Base-by-base conservation (phyloP, 129 eudicot species). In the Saussurea involucrata region DNA sequence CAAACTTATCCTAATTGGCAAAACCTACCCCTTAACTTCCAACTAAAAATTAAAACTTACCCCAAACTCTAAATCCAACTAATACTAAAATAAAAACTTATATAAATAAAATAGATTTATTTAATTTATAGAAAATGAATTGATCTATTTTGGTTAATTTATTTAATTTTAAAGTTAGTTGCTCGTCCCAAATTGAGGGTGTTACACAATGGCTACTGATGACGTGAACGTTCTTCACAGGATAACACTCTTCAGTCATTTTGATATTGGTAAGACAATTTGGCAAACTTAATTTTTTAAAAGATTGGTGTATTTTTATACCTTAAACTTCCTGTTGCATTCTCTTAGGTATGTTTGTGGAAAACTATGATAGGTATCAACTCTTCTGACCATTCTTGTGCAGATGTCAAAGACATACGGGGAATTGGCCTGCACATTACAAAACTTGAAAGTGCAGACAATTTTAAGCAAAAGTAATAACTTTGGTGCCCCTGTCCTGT, bases 381-480 rank as follows among this genome's bases (percentile, higher is more conserved):
- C 44, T 68, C 20, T 80, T 37, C 42, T 82, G 66, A 24, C 63
- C 57, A 12, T 74, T 68, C 24, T 44, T 44, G 61, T 27, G 49
- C 71, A 93, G 98, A 94, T 87, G 97, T 89, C 53, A 83, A 83
- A 77, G 97, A 94, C 69, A 85, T 94, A 70, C 85, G 97, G 66
- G 98, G 98, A 71, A 78, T 94, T 87, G 98, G 98, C 63, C 83
- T 94, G 85, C 98, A 91, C 18, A 96, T 91, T 70, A 83, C 97
- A 5, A 94, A 89, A 79, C 96, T 94, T 74, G 93, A 89, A 88
- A 83, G 76, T 65, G 82, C 88, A n/a, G 89, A 85, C 72, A 87
- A 32, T 83, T 60, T 72, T 63, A 85, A 79, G 63, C 90, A 66
- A 84, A n/a, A n/a, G n/a, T n/a, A n/a, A n/a, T n/a, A n/a, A n/a